Evolutionary conservation across 495 filamentous ascomycete species (phyloP).

Genomic region (Lasiosphaeriaceae sp.): DNA sequence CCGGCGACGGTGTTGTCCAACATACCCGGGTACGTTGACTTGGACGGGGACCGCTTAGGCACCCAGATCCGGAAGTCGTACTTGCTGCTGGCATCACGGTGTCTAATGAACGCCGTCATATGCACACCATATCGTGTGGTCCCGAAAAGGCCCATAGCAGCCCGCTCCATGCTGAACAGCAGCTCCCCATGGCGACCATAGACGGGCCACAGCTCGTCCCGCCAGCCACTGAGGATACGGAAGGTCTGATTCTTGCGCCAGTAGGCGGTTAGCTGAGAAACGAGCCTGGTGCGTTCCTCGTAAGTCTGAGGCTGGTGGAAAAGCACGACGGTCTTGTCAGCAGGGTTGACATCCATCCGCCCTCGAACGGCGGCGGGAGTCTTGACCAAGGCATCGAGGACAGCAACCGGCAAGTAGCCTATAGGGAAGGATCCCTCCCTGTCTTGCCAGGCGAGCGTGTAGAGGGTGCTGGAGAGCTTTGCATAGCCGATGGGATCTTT

Average conservation of each 20-base stretch:
- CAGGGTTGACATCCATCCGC: conserved; percentile 50
- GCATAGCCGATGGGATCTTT: conserved; percentile 49
- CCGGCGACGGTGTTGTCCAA: conserved; percentile 94
- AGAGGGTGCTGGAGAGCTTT: conserved; percentile 46
- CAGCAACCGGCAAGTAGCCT: conserved; percentile 58
- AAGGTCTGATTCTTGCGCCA: conserved; percentile 66
- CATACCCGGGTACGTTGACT: conserved; percentile 83
- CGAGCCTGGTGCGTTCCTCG: conserved; percentile 54
- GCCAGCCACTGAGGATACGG: conserved; percentile 74
- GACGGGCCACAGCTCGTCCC: conserved; percentile 82
- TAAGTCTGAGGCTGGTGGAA: conserved; percentile 29
- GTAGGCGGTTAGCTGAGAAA: conserved; percentile 56
- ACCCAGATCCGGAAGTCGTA: conserved; percentile 77
- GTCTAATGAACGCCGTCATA: conserved; percentile 68
- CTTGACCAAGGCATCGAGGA: conserved; percentile 50
- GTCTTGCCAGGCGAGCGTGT: conserved; percentile 52
- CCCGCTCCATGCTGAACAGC: conserved; percentile 74
- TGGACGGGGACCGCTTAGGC: conserved; percentile 66
- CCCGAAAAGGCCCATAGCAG: conserved; percentile 77
- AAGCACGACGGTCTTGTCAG: conserved; percentile 19
- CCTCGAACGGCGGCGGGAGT: conserved; percentile 46
- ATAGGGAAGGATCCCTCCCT: conserved; percentile 47
- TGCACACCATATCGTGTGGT: conserved; percentile 87
- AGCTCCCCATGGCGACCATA: conserved; percentile 62
- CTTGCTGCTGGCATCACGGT: conserved; percentile 39